Evolutionary conservation across 306 rosid species (phyloP), one percentile per base, ranked within the genome.

Genomic region (Begonia masoniana): DNA sequence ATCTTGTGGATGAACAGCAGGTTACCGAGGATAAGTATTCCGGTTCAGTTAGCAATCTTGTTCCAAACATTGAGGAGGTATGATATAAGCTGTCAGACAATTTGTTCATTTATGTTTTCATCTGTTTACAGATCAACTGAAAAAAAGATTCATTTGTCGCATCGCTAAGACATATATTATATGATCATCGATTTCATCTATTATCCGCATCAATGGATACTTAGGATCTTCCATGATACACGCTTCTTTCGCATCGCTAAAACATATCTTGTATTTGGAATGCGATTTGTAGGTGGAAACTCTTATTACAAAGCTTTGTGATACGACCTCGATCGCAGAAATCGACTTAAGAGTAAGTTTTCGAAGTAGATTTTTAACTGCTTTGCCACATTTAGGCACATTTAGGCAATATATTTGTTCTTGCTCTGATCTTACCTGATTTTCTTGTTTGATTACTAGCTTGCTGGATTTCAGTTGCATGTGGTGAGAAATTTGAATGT

Each of bases 271-370:
- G 19, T 17, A 17, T 17, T 17, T 17, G 19, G 19, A 17, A 17
- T 17, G 1, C 19, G 19, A 17, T 17, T 17, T 76, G 65, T 75
- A 89, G 95, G 83, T 89, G 61, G 71, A 80, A 68, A 76, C 68
- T 82, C 64, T 89, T 54, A 74, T 89, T 63, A 69, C 75, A 24
- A 68, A 68, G 62, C 13, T 89, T 61, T 89, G 97, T 41, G 88
- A 85, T 50, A 60, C 97, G 46, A 67, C 74, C 55, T 80, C 95
- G 62, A 52, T 88, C 55, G 78, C 57, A 31, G 95, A 85, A 71
- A 47, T 88, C 26, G 77, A 88, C 48, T 31, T 88, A 64, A 88
- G 76, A 66, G 97, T 88, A 82, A 58, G 89, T 54, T 46, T 47
- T 36, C 10, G 41, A 52, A 52, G 57, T 35, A 19, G 9, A 12